These are phyloP conservation scores for Coemansia sp. DNA, from an alignment of 192 early-diverging fungal genomes.

Conservation along the genomic window DNA sequence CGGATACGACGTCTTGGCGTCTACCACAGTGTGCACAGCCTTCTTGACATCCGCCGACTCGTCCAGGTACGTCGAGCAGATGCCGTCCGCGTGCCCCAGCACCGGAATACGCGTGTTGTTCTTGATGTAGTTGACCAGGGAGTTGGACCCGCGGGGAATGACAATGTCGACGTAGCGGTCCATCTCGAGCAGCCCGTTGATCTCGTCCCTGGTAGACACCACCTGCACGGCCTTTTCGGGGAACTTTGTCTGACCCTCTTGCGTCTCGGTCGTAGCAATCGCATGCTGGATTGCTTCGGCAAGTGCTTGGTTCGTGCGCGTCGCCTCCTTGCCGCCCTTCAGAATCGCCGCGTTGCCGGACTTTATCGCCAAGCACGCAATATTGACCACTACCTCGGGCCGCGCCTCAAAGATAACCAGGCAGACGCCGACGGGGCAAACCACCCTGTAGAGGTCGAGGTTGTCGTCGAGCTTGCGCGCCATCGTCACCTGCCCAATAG, in stretches of 20 bases:
- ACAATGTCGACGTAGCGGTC: slow-evolving; percentile 95
- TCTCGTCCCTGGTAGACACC: slow-evolving; percentile 87
- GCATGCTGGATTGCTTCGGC: slow-evolving; percentile 76
- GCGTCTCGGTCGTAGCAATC: slow-evolving; percentile 53
- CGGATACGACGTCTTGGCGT: slow-evolving; percentile 92
- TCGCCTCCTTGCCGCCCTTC: slow-evolving; percentile 95
- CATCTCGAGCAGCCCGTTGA: slow-evolving; percentile 76
- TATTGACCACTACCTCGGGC: slow-evolving; percentile 98
- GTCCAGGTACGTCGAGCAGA: slow-evolving; percentile 92
- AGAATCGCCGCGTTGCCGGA: slow-evolving; percentile 96
- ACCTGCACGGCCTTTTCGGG: slow-evolving; percentile 78
- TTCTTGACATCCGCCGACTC: slow-evolving; percentile 73
- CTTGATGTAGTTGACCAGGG: slow-evolving; percentile 88
- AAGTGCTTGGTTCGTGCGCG: slow-evolving; percentile 74
- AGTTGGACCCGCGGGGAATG: slow-evolving; percentile 91
- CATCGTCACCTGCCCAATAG: slow-evolving; percentile 74
- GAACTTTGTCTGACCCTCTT: slow-evolving; percentile 46
- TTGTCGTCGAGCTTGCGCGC: slow-evolving; percentile 77
- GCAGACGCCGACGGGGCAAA: slow-evolving; percentile 90
- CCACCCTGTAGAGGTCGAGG: slow-evolving; percentile 87
- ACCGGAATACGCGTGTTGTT: slow-evolving; percentile 97
- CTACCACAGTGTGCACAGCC: slow-evolving; percentile 77
- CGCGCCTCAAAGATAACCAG: slow-evolving; percentile 98
- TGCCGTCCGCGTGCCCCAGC: slow-evolving; percentile 97
- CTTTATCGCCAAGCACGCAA: slow-evolving; percentile 91